Conservation (phyloP, 2,329 filamentous ascomycete species). For the Trichoderma pleuroti region DNA sequence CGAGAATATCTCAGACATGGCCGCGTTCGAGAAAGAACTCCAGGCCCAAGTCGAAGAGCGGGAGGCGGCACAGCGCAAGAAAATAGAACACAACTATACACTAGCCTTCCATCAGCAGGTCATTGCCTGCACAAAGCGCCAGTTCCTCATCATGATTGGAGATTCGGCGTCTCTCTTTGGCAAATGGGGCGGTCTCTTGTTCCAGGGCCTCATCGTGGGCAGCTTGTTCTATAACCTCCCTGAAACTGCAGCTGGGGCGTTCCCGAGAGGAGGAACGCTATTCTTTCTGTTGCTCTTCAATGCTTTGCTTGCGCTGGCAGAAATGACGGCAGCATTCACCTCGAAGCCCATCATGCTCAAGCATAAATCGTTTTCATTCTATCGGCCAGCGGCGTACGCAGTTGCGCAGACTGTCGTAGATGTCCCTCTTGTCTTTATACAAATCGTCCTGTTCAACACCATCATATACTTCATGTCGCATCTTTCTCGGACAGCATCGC, state of each 20-base stretch:
- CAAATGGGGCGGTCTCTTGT: constrained; percentile 74
- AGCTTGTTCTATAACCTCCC: constrained; percentile 72
- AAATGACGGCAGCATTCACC: constrained; percentile 63
- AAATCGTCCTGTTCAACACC: constrained; percentile 65
- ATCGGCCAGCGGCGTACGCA: constrained; percentile 56
- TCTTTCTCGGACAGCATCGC: constrained; percentile 60
- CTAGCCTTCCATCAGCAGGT: constrained; percentile 74
- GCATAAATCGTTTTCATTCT: constrained; percentile 68
- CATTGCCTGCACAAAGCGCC: constrained; percentile 64
- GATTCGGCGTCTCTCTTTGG: constrained; percentile 73
- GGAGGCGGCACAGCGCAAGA: constrained; percentile 61
- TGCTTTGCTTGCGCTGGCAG: constrained; percentile 67
- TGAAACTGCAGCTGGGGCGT: constrained; percentile 60
- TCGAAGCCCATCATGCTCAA: constrained; percentile 64
- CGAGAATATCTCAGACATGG: constrained; percentile 57
- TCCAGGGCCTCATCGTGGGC: constrained; percentile 71
- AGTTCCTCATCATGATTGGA: constrained; percentile 75
- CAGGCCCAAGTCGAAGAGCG: constrained; percentile 44
- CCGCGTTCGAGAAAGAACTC: constrained; percentile 61
- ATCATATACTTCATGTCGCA: constrained; percentile 77
- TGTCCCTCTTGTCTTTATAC: constrained; percentile 59
- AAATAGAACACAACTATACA: constrained; percentile 70
- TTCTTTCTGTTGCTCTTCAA: constrained; percentile 55
- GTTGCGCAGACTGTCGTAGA: constrained; percentile 57
- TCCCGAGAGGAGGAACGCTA: constrained; percentile 46